A percentile compares a stretch with the other conserved stretches of the same genome.
These are phyloP conservation scores for Nicotiana sylvestris DNA, from an alignment of 257 asterid genomes.

Conservation along the genomic window DNA sequence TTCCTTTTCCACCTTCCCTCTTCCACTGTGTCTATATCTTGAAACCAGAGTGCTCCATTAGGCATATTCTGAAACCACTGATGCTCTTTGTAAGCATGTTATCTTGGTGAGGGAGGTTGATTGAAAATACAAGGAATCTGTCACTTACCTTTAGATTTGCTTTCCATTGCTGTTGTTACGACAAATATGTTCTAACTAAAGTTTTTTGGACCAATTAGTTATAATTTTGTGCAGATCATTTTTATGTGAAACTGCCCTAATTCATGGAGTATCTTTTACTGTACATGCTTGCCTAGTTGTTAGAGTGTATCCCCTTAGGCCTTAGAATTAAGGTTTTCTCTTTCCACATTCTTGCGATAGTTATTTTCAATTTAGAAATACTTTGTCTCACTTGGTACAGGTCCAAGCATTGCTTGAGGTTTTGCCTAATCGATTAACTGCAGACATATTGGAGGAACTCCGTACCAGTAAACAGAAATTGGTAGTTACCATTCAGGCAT, in stretches of 20 bases:
- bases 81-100: neutral
- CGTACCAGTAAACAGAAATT: constrained; percentile 89
- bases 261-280: neutral
- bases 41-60: neutral
- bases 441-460: constrained; percentile 85
- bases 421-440: constrained; percentile 90
- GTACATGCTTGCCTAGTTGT: neutral
- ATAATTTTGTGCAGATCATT: neutral
- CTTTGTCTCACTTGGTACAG: constrained; percentile 41
- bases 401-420: constrained; percentile 90
- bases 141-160: neutral
- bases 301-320: neutral
- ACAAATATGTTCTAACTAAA: neutral
- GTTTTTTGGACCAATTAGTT: no score
- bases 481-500: constrained; percentile 35
- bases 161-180: neutral
- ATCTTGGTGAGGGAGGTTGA: neutral
- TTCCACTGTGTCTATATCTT: neutral
- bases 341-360: neutral
- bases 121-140: neutral
- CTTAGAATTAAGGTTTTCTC: neutral
- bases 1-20: neutral
- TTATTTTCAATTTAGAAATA: neutral
- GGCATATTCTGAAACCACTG: neutral
- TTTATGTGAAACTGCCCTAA: neutral